A percentile compares a stretch with the other conserved stretches of the same genome.
Evolutionary conservation across 2,329 filamentous ascomycete genomes (phyloP).

Genomic region (Colletotrichum limetticola): DNA sequence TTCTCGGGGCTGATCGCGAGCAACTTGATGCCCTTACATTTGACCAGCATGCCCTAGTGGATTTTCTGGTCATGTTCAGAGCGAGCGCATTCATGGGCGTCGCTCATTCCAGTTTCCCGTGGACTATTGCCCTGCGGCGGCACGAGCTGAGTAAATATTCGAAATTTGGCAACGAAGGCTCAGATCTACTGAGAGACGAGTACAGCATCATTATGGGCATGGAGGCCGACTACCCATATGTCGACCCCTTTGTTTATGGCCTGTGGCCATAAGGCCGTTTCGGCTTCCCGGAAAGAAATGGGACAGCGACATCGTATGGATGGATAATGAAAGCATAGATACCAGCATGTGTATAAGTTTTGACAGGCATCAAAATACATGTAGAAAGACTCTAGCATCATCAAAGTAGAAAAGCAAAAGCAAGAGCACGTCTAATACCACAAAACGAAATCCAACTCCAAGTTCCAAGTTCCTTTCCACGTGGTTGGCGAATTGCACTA

Average conservation of each 20-base stretch:
- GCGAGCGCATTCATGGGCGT: constrained; percentile 47
- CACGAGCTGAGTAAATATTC: constrained; percentile 45
- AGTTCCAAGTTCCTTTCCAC: neutral
- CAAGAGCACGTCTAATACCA: neutral
- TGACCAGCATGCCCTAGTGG: constrained; percentile 46
- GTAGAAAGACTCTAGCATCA: neutral
- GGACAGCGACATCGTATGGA: neutral
- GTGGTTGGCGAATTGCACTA: neutral
- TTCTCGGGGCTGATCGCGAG: constrained; percentile 35
- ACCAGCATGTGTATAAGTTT: neutral
- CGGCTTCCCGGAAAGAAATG: neutral
- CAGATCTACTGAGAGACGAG: constrained; percentile 44
- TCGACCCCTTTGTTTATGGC: constrained; percentile 43
- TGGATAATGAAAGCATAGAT: neutral
- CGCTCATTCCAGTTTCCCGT: constrained; percentile 46
- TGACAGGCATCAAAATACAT: neutral
- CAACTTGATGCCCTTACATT: constrained; percentile 42
- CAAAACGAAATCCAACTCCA: neutral
- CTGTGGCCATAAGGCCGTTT: constrained; percentile 41
- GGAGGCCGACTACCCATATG: constrained; percentile 42
- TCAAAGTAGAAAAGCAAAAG: neutral
- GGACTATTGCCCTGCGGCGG: constrained; percentile 45
- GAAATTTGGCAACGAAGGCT: constrained; percentile 42
- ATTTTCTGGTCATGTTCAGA: constrained; percentile 46
- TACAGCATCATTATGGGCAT: constrained; percentile 46